Evolutionary conservation across 495 filamentous ascomycete genomes (phyloP).

Genomic region (Podospora bellae-mahoneyi): DNA sequence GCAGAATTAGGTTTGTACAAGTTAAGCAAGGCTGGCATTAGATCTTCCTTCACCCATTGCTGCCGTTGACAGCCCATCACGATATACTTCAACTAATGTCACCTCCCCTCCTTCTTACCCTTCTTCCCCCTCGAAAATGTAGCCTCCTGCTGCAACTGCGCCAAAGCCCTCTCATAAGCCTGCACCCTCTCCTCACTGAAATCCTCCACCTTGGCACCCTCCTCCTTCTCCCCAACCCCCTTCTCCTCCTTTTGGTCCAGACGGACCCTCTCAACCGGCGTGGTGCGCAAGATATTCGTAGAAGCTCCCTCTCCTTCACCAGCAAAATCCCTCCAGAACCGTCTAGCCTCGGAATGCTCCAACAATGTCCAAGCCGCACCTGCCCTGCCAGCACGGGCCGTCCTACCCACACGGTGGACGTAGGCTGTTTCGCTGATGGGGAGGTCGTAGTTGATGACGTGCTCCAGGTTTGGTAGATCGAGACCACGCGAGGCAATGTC

Average conservation of each 20-base stretch:
- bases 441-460: constrained; percentile 94
- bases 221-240: not conserved
- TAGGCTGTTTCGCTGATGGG: constrained; percentile 77
- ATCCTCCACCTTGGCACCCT: constrained; percentile 29
- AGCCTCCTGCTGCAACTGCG: constrained; percentile 48
- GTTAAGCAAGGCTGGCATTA: not conserved
- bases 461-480: constrained; percentile 72
- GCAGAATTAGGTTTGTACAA: not conserved
- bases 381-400: constrained; percentile 72
- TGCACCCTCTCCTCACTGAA: constrained; percentile 51
- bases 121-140: constrained; percentile 21
- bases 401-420: constrained; percentile 89
- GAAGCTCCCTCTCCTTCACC: constrained; percentile 36
- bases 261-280: constrained; percentile 30
- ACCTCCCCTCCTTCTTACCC: not conserved
- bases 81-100: not conserved
- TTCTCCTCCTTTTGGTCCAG: constrained; percentile 28
- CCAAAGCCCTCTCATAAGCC: constrained; percentile 60
- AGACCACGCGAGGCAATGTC: constrained; percentile 90
- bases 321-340: constrained; percentile 82
- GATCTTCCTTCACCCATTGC: not conserved
- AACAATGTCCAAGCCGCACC: constrained; percentile 83
- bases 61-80: not conserved
- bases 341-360: constrained; percentile 69
- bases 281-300: constrained; percentile 24